Evolutionary conservation across 23 red algal genomes (phyloP).

Genomic region (Gracilariopsis chorda): DNA sequence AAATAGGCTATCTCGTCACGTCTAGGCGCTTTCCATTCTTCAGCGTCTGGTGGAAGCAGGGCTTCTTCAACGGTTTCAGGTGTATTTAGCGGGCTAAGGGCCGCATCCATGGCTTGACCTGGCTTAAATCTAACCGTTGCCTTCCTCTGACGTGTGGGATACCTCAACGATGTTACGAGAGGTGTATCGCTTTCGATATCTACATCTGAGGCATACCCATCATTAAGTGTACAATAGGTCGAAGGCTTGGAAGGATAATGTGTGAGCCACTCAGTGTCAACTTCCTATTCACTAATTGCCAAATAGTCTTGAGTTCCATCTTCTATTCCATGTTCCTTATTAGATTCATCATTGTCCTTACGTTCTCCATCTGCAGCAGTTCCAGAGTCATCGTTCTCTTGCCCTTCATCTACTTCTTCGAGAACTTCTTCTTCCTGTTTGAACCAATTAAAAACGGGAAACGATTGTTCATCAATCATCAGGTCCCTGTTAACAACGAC

Average conservation of each 20-base stretch:
- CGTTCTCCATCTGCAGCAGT: neutral
- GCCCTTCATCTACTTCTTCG: neutral
- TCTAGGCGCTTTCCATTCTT: constrained; percentile 5
- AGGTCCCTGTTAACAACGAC: neutral
- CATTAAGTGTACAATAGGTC: neutral
- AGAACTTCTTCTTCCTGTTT: neutral
- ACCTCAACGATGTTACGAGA: neutral
- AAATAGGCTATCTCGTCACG: neutral
- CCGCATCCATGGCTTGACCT: neutral
- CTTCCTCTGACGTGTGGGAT: neutral
- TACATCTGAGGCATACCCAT: neutral
- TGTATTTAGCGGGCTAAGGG: neutral
- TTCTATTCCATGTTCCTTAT: neutral
- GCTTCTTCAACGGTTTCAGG: neutral
- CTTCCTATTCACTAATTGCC: neutral
- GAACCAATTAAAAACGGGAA: neutral
- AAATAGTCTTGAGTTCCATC: neutral
- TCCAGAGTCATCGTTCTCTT: neutral
- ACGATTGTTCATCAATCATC: neutral
- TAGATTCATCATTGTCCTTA: neutral
- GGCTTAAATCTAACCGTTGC: neutral
- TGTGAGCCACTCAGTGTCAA: neutral
- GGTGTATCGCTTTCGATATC: neutral
- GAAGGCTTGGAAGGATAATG: neutral
- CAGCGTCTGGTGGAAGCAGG: neutral